Percentiles rank a stretch among this genome's conserved stretches.
Conservation (phyloP, 2,329 filamentous ascomycete genomes). For the Pochonia chlamydosporia region DNA sequence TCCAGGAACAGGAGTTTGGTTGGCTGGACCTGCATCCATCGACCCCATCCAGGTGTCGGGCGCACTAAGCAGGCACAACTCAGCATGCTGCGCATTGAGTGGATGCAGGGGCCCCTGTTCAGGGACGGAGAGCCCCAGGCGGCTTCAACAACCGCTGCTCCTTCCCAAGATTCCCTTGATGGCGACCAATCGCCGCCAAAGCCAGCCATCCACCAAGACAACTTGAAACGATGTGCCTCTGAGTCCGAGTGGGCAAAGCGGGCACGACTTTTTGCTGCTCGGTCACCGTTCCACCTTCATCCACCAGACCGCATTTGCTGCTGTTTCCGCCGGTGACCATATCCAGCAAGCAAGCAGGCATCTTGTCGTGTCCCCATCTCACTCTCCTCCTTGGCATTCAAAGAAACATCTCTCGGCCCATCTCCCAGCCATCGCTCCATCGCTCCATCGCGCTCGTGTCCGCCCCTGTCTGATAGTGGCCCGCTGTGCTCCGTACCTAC, state of each 20-base stretch:
- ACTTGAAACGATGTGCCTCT: background rate
- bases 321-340: no score
- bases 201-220: background rate
- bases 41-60: background rate
- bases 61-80: background rate
- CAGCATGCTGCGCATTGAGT: background rate
- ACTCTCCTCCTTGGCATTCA: no score
- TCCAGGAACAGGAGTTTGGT: slow-evolving; percentile 14
- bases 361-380: no score
- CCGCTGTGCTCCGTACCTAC: background rate
- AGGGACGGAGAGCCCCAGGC: background rate
- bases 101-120: background rate
- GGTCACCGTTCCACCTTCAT: no score
- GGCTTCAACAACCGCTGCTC: background rate
- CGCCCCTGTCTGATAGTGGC: background rate
- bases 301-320: no score
- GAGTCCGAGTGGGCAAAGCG: no score
- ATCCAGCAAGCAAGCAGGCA: no score
- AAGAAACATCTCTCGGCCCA: no score
- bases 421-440: no score
- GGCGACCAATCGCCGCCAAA: background rate
- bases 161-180: background rate
- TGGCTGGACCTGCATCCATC: slow-evolving; percentile 5
- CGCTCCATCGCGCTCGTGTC: background rate
- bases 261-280: no score